Evolutionary conservation across 441 rosid species (phyloP), one percentile per base, ranked within the genome.

Genomic region (Heliophila coronopifolia): DNA sequence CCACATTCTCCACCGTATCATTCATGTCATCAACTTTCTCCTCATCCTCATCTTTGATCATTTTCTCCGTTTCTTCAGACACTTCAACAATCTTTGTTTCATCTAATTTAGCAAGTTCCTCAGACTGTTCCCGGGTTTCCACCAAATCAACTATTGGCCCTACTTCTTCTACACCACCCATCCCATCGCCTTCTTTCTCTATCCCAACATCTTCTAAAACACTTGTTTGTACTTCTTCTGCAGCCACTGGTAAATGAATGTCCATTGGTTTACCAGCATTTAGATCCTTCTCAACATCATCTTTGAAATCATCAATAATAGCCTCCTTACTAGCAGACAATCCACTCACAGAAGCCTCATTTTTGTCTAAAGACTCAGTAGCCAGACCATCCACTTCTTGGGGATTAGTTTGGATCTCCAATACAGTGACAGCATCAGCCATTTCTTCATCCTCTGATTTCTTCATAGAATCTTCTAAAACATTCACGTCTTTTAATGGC

Each of bases 351-450:
- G 4, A 31, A 30, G 30, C 26, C 31, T 43, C 63, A 27, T 28
- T 35, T 27, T 16, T 35, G 0, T 28, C 58, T 6, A 47, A 19
- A 30, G 28, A 20, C 58, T 55, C 40, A 9, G 23, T 16, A 44
- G 50, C 37, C 46, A 46, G 46, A 51, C 38, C 57, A 25, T 39
- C 61, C 24, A 40, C 33, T 55, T 41, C 57, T 47, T 12, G 69
- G 34, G 49, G 63, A 5, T 17, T 40, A 49, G 46, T n/a, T 56
- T 48, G 38, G 31, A 47, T 41, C 54, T 38, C 45, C 50, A 4
- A 34, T 9, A 36, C 26, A 44, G 43, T 12, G 33, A 25, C 44
- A 42, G 22, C 46, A 36, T 9, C 56, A 26, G 10, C 54, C n/a
- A 57, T 50, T 20, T 50, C 65, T 37, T 41, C 46, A 44, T 58